Percentiles rank a stretch among this genome's conserved stretches.
Conservation (phyloP, 768 basidiomycete species). For the Chiua virens region DNA sequence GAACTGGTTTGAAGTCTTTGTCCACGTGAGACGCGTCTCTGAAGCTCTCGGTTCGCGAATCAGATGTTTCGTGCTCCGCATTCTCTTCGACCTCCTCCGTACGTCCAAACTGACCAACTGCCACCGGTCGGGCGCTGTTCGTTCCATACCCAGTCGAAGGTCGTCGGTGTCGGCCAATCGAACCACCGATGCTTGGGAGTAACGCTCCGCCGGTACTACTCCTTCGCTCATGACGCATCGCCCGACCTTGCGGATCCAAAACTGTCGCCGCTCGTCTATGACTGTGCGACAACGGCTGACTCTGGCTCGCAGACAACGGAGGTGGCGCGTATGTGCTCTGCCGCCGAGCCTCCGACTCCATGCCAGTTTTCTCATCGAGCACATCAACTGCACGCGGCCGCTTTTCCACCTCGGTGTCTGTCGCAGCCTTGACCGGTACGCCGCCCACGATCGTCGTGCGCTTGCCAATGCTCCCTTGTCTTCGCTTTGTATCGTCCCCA, state of each 20-base stretch:
- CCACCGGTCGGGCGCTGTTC: conserved; percentile 26
- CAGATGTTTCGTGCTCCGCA: conserved; percentile 40
- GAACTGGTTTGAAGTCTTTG: conserved; percentile 90
- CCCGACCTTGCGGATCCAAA: conserved; percentile 64
- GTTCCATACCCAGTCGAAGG: conserved; percentile 66
- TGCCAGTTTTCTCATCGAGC: conserved; percentile 19
- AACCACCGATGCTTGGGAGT: conserved; percentile 46
- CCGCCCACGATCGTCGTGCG: conserved; percentile 54
- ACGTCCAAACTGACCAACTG: conserved; percentile 50
- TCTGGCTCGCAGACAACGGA: conserved; percentile 42
- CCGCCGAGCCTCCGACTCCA: conserved; percentile 25
- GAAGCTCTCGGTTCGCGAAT: conserved; percentile 43
- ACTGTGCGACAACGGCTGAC: conserved; percentile 56
- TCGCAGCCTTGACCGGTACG: conserved; percentile 38
- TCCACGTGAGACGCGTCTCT: conserved; percentile 50
- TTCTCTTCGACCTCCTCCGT: conserved; percentile 49
- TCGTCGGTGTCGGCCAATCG: conserved; percentile 65
- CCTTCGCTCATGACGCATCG: conserved; percentile 67
- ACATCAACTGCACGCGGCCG: conserved; percentile 15
- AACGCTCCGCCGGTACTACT: conserved; percentile 74
- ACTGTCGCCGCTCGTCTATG: conserved; percentile 81
- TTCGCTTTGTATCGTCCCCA: conserved; percentile 43
- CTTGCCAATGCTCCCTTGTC: conserved; percentile 38
- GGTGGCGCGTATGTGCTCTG: conserved; percentile 27
- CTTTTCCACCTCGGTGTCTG: conserved; percentile 36